These are phyloP conservation scores for Cucurbita maxima DNA, from an alignment of 306 rosid species.

Conservation along the genomic window DNA sequence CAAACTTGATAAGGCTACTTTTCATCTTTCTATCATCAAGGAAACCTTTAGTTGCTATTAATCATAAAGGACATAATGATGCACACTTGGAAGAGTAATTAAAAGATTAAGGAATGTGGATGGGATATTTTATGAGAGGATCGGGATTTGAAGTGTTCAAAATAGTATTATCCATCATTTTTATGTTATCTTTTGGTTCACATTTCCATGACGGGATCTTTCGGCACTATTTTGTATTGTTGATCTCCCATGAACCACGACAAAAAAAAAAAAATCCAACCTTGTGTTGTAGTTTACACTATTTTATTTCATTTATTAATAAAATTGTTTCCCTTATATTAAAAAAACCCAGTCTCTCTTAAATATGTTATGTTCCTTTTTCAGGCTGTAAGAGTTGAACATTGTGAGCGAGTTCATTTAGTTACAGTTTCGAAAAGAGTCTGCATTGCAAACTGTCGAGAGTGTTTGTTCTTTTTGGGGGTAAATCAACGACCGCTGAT, in stretches of 20 bases:
- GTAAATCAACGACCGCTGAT: conserved; percentile 88
- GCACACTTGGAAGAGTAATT: background rate
- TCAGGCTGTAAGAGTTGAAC: conserved; percentile 95
- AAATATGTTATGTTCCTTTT: conserved; percentile 13
- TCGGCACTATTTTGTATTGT: background rate
- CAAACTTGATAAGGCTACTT: background rate
- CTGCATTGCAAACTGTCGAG: conserved; percentile 96
- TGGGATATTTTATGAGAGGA: background rate
- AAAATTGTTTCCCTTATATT: too few relatives aligned
- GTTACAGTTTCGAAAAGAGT: conserved; percentile 75
- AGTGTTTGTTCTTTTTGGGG: conserved; percentile 81
- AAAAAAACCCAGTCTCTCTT: background rate
- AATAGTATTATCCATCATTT: background rate
- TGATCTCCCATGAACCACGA: background rate
- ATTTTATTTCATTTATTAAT: too few relatives aligned
- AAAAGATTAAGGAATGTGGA: background rate
- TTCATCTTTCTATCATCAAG: background rate
- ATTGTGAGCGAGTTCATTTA: conserved; percentile 97
- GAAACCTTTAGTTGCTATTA: background rate
- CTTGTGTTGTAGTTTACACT: background rate
- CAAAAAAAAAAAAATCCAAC: background rate
- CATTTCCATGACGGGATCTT: background rate
- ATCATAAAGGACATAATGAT: background rate
- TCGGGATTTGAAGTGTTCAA: background rate
- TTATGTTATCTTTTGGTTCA: background rate